Percentiles rank a stretch among this genome's conserved stretches.
These are phyloP conservation scores for Ogataea parapolymorpha DNA, from an alignment of 805 yeast species.

Conservation along the genomic window DNA sequence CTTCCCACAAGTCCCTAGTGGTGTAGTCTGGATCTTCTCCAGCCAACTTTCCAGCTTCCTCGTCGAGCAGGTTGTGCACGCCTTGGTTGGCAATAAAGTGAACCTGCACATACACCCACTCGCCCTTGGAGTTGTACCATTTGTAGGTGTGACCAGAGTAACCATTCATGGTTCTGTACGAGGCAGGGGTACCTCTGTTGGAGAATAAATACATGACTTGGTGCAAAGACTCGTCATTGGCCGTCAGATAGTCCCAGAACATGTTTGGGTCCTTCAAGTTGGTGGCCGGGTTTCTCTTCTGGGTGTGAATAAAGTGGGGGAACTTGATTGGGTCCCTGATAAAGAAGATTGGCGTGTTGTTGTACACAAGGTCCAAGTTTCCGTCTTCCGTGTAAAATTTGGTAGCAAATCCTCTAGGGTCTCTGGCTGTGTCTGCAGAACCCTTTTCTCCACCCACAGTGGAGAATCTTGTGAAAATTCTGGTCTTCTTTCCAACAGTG, in stretches of 20 bases:
- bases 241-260: slow-evolving; percentile 81
- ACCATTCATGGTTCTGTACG: slow-evolving; percentile 76
- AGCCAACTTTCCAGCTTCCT: slow-evolving; percentile 63
- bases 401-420: slow-evolving; percentile 81
- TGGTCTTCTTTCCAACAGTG: slow-evolving; percentile 76
- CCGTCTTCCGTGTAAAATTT: slow-evolving; percentile 84
- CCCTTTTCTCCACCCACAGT: slow-evolving; percentile 87
- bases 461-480: slow-evolving; percentile 70
- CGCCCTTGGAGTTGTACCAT: slow-evolving; percentile 73
- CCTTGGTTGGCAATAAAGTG: slow-evolving; percentile 66
- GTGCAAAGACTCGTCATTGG: slow-evolving; percentile 71
- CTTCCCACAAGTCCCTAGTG: slow-evolving; percentile 73
- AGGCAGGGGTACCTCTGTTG: slow-evolving; percentile 80
- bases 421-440: slow-evolving; percentile 79
- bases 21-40: slow-evolving; percentile 83
- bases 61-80: slow-evolving; percentile 47
- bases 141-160: slow-evolving; percentile 83
- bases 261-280: slow-evolving; percentile 75
- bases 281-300: slow-evolving; percentile 81
- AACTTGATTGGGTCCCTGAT: slow-evolving; percentile 82
- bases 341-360: slow-evolving; percentile 84
- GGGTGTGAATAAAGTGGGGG: slow-evolving; percentile 86
- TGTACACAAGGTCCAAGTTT: slow-evolving; percentile 78
- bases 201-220: slow-evolving; percentile 71
- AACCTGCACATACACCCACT: slow-evolving; percentile 76